Conservation (phyloP, 2,329 filamentous ascomycete genomes). For the Pestalotiopsis fici region DNA sequence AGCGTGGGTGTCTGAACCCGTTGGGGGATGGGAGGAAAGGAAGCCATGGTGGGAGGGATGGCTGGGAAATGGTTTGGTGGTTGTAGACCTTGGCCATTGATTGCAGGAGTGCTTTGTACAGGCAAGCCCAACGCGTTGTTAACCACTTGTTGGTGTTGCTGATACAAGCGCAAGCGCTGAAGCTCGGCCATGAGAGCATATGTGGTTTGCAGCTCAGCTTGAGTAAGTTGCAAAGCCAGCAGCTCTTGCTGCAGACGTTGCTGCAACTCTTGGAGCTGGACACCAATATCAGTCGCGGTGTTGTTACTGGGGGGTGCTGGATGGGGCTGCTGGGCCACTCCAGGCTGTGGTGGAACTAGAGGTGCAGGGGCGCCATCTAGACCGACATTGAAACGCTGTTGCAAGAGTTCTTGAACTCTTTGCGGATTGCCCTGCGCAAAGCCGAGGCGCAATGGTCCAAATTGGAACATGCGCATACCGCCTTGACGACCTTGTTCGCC, state of each 20-base stretch:
- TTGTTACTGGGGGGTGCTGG: constrained; percentile 14
- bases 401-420: constrained; percentile 64
- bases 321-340: constrained; percentile 6
- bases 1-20: constrained; percentile 42
- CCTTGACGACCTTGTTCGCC: constrained; percentile 27
- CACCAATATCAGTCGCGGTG: constrained; percentile 45
- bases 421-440: constrained; percentile 70
- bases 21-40: constrained; percentile 26
- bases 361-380: constrained; percentile 27
- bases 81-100: constrained; percentile 16
- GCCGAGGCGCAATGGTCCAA: constrained; percentile 74
- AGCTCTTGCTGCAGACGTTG: constrained; percentile 70
- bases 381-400: constrained; percentile 59
- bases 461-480: constrained; percentile 65
- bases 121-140: constrained; percentile 12
- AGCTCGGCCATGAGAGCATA: constrained; percentile 69
- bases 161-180: constrained; percentile 59
- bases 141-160: constrained; percentile 34
- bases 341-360: constrained; percentile 12
- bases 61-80: constrained; percentile 13
- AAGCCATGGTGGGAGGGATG: constrained; percentile 18
- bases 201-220: constrained; percentile 70
- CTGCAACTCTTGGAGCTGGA: constrained; percentile 67
- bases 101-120: constrained; percentile 7
- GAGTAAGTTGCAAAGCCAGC: constrained; percentile 59